phyloP scores from a whole-genome alignment of 768 basidiomycete genomes.

The Hypholoma fasciculare region DNA sequence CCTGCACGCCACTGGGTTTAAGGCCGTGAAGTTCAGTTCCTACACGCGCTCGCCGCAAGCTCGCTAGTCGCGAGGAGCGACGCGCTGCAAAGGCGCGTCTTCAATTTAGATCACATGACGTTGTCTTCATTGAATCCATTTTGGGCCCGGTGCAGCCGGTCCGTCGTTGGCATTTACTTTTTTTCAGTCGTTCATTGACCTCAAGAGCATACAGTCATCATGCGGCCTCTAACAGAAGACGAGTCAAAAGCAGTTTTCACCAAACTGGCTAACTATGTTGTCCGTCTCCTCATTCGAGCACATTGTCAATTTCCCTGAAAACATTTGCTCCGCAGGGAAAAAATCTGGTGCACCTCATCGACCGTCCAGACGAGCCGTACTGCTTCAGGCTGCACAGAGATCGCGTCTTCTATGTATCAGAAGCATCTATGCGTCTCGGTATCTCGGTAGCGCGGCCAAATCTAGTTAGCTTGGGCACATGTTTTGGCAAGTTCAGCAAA shows the following conservation, averaged over 20 bases:
- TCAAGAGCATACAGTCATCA: constrained; percentile 29
- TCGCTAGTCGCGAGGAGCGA: neutral
- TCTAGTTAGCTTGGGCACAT: constrained; percentile 91
- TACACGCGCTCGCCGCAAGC: too few relatives aligned
- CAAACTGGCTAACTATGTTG: constrained; percentile 97
- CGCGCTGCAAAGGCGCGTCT: neutral
- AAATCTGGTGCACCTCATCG: constrained; percentile 93
- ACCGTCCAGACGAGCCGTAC: constrained; percentile 91
- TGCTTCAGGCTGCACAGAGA: constrained; percentile 96
- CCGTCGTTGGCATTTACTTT: neutral
- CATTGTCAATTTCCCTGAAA: neutral
- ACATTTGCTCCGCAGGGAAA: constrained; percentile 67
- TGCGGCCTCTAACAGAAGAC: constrained; percentile 96
- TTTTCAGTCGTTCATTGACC: neutral
- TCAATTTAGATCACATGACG: neutral
- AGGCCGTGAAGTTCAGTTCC: too few relatives aligned
- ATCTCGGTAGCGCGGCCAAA: constrained; percentile 93
- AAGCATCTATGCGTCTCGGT: constrained; percentile 89
- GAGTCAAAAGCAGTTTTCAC: constrained; percentile 96
- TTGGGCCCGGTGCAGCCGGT: neutral
- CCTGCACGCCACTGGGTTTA: too few relatives aligned
- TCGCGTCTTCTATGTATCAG: constrained; percentile 95
- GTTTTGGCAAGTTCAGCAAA: constrained; percentile 97
- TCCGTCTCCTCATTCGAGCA: constrained; percentile 34
- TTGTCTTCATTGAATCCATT: neutral